A percentile compares a stretch with the other conserved stretches of the same genome.
These are phyloP conservation scores for Globisporangium viniferum DNA, from an alignment of 352 stramenopile genomes.

Conservation along the genomic window DNA sequence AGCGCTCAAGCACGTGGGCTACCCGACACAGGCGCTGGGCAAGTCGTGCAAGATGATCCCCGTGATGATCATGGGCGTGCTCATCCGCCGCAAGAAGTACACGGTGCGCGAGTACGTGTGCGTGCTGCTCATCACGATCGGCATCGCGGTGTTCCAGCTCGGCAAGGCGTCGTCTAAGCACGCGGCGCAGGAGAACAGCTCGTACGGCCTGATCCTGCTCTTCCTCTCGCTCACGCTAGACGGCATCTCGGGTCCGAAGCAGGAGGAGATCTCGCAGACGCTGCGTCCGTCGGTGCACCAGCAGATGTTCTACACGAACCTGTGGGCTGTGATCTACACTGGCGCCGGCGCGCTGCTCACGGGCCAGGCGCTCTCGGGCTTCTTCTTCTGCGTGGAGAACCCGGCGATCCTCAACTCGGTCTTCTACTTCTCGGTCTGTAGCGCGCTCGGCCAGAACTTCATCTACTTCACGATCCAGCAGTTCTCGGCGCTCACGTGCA, in stretches of 20 bases:
- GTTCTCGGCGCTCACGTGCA: constrained; percentile 97
- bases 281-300: constrained; percentile 83
- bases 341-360: constrained; percentile 69
- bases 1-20: constrained; percentile 93
- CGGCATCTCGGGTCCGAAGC: constrained; percentile 94
- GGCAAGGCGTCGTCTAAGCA: constrained; percentile 77
- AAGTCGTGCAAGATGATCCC: constrained; percentile 99
- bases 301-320: constrained; percentile 90
- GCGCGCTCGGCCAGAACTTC: constrained; percentile 97
- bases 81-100: constrained; percentile 92
- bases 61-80: constrained; percentile 93
- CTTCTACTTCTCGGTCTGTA: constrained; percentile 95
- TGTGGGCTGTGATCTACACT: constrained; percentile 87
- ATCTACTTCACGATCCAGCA: constrained; percentile 99
- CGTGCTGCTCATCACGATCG: constrained; percentile 87
- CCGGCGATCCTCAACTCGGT: constrained; percentile 81
- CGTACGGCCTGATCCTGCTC: constrained; percentile 85
- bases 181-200: constrained; percentile 83
- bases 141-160: constrained; percentile 90
- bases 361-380: constrained; percentile 65
- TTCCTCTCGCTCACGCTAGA: constrained; percentile 94
- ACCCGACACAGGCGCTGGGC: constrained; percentile 96
- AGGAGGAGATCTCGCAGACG: constrained; percentile 87
- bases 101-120: constrained; percentile 87
- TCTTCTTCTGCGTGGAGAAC: constrained; percentile 83